Evolutionary conservation across 2,329 filamentous ascomycete genomes (phyloP), one percentile per base, ranked within the genome.

Genomic region (Akanthomyces muscarius): DNA sequence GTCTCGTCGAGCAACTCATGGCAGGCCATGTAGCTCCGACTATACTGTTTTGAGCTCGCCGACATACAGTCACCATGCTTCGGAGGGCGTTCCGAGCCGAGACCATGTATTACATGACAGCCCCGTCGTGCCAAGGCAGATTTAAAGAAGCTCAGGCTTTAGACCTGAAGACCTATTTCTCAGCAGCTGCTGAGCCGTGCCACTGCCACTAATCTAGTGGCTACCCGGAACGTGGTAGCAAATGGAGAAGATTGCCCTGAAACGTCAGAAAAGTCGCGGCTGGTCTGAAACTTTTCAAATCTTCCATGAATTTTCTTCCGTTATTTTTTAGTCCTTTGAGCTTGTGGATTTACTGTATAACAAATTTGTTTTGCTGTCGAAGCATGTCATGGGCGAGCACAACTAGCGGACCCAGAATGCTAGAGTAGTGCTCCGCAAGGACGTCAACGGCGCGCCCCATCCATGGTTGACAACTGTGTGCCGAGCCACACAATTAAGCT

Each of bases 1-100:
- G 28, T 30, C 30, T 21, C 36, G 50, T 33, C 28, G 36, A 53
- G 51, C 33, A 38, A 41, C 4, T 13, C 21, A 25, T 23, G 36
- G 18, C 36, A 55, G 7, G 14, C 28, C 25, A n/a, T n/a, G 1
- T 21, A 4, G 21, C 16, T 6, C 38, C 41, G 18, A 11, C 59
- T 45, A 62, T 48, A 33, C 61, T 42, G 13, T 10, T 51, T 44
- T 36, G 13, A 53, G 54, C 54, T 63, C 61, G 54, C 61, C 61
- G 61, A n/a, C 45, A 54, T 59, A 54, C 54, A 25, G 52, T 51
- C n/a, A 30, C 36, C 41, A 58, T 53, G 55, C 47, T 21, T 38
- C 59, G 51, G 59, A 62, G 59, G 59, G 59, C 59, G 59, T 62
- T 6, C 38, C 38, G 38, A 41, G 30, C 30, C 8, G n/a, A n/a